Evolutionary conservation across 2,329 filamentous ascomycete species (phyloP).

Genomic region (Pyrenophora teres): DNA sequence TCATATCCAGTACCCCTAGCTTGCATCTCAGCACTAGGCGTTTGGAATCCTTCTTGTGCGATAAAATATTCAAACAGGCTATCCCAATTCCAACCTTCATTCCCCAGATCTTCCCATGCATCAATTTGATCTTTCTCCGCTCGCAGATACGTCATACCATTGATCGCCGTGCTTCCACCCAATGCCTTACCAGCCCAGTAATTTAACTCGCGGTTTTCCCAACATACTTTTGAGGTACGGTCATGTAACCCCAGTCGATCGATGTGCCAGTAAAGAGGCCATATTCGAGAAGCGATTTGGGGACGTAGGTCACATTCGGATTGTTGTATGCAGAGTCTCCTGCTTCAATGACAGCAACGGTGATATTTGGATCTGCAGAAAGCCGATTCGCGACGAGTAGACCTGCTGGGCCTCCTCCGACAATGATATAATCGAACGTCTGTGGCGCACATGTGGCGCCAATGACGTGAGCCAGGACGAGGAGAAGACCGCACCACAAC

Average conservation of each 20-base stretch:
- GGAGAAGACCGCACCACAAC: background rate
- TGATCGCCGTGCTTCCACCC: constrained; percentile 52
- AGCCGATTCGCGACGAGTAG: constrained; percentile 39
- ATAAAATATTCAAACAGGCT: constrained; percentile 36
- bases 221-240: constrained; percentile 47
- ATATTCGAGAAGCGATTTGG: constrained; percentile 26
- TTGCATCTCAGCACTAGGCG: constrained; percentile 21
- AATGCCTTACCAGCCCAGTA: constrained; percentile 51
- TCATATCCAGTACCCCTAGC: constrained; percentile 33
- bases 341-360: constrained; percentile 43
- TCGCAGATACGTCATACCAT: constrained; percentile 48
- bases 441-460: constrained; percentile 13
- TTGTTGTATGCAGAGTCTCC: constrained; percentile 39
- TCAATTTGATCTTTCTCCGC: constrained; percentile 43
- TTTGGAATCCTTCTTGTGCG: constrained; percentile 32
- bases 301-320: constrained; percentile 35
- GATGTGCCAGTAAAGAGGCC: constrained; percentile 29
- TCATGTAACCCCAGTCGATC: constrained; percentile 51
- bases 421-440: constrained; percentile 41
- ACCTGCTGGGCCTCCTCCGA: constrained; percentile 43
- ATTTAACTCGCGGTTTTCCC: constrained; percentile 31
- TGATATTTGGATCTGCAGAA: constrained; percentile 25
- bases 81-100: constrained; percentile 43
- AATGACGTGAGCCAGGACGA: background rate
- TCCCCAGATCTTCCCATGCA: constrained; percentile 41